Evolutionary conservation across 441 rosid genomes (phyloP).

Genomic region (Erodium chrysanthum): DNA sequence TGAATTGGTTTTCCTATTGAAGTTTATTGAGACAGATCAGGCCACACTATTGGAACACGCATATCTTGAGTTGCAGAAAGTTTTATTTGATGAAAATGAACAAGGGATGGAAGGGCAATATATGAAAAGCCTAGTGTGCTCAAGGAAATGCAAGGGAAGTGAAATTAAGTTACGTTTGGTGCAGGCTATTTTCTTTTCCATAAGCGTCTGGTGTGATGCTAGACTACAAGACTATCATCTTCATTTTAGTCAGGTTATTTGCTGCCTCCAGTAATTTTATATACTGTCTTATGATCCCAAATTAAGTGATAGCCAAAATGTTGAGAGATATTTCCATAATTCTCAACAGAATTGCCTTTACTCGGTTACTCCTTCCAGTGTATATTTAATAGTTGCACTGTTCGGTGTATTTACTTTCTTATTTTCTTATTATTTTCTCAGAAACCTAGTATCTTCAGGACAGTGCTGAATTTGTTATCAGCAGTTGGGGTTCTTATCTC

Average conservation of each 20-base stretch:
- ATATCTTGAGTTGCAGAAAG: slow-evolving; percentile 51
- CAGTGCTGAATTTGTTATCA: slow-evolving; percentile 50
- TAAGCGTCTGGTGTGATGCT: slow-evolving; percentile 71
- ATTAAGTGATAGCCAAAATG: slow-evolving; percentile 11
- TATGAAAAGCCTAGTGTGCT: slow-evolving; percentile 47
- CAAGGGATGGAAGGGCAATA: slow-evolving; percentile 49
- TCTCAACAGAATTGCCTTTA: slow-evolving; percentile 1
- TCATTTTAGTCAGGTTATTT: slow-evolving; percentile 65
- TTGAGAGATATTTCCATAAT: slow-evolving; percentile 16
- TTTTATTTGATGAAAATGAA: slow-evolving; percentile 34
- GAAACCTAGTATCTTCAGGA: slow-evolving; percentile 55
- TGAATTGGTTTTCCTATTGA: slow-evolving; percentile 27
- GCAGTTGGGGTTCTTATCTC: slow-evolving; percentile 50
- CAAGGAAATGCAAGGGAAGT: slow-evolving; percentile 34
- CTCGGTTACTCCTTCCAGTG: background rate
- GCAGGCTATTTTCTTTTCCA: slow-evolving; percentile 51
- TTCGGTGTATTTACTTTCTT: slow-evolving; percentile 11
- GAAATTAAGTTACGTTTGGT: slow-evolving; percentile 37
- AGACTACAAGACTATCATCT: slow-evolving; percentile 77
- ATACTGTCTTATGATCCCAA: slow-evolving; percentile 12
- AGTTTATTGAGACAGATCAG: slow-evolving; percentile 75
- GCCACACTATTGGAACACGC: slow-evolving; percentile 53
- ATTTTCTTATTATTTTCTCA: slow-evolving; percentile 25
- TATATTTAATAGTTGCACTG: slow-evolving; percentile 11
- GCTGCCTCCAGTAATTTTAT: slow-evolving; percentile 13